A percentile compares a stretch with the other conserved stretches of the same genome.
Evolutionary conservation across 1,284 basidiomycete genomes (phyloP).

Genomic region (Mycena sp.): DNA sequence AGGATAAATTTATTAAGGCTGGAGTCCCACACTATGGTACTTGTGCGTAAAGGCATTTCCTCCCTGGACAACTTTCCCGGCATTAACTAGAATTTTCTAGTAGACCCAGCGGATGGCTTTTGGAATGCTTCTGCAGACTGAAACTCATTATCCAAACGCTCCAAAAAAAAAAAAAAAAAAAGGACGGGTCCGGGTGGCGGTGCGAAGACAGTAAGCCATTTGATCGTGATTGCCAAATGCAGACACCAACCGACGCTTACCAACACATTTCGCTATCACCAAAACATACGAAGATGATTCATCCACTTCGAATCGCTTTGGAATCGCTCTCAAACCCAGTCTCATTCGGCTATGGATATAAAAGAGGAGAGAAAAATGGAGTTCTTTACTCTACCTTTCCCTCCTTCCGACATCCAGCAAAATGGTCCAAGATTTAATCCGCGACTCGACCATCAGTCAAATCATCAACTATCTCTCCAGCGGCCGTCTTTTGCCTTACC

Average conservation of each 20-base stretch:
- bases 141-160: no score
- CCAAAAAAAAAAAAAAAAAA: no score
- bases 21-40: no score
- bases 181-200: no score
- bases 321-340: neutral
- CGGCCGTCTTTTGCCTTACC: slow-evolving; percentile 33
- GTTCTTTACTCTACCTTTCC: neutral
- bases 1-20: no score
- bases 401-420: neutral
- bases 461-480: slow-evolving; percentile 33
- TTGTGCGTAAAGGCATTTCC: no score
- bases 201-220: no score
- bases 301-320: neutral
- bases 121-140: no score
- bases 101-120: no score
- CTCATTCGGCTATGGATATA: slow-evolving; percentile 1
- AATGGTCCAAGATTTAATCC: slow-evolving; percentile 33
- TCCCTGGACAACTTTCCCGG: no score
- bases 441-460: slow-evolving; percentile 37
- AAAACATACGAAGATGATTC: slow-evolving; percentile 3
- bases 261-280: neutral
- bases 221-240: slow-evolving; percentile 1
- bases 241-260: neutral
- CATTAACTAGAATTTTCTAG: no score
- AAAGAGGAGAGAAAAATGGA: neutral